Percentiles rank a stretch among this genome's conserved stretches.
These are phyloP conservation scores for Davidsoniella virescens DNA, from an alignment of 2,329 filamentous ascomycete genomes.

Conservation along the genomic window DNA sequence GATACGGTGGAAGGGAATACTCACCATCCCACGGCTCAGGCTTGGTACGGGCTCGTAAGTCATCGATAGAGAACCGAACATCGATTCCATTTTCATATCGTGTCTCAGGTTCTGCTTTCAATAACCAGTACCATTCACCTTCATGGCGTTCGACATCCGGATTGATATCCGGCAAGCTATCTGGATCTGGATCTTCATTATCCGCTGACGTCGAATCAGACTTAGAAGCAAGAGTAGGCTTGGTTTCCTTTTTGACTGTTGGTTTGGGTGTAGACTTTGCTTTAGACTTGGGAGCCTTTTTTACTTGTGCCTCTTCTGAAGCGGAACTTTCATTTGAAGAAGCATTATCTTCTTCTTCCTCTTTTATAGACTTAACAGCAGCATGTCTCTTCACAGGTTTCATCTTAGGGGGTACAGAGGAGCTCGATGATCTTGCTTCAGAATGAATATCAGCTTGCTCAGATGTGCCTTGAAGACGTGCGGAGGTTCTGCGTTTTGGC, in stretches of 20 bases:
- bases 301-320: neutral
- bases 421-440: neutral
- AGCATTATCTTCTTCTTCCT: neutral
- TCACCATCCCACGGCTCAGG: slow-evolving; percentile 87
- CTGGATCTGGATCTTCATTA: slow-evolving; percentile 20
- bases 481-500: slow-evolving; percentile 9
- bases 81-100: slow-evolving; percentile 75
- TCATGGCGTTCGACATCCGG: slow-evolving; percentile 25
- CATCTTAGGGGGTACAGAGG: neutral
- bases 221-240: neutral
- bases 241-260: slow-evolving; percentile 1
- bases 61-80: slow-evolving; percentile 88
- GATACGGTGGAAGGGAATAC: slow-evolving; percentile 18
- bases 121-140: slow-evolving; percentile 50
- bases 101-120: slow-evolving; percentile 80
- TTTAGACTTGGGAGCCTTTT: neutral
- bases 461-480: slow-evolving; percentile 3
- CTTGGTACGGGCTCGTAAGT: slow-evolving; percentile 52
- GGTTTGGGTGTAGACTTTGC: slow-evolving; percentile 3
- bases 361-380: neutral
- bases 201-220: neutral
- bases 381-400: neutral
- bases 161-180: slow-evolving; percentile 23
- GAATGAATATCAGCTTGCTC: neutral
- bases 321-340: neutral